Base-by-base conservation (phyloP, 306 rosid genomes). In the Prunus dulcis region DNA sequence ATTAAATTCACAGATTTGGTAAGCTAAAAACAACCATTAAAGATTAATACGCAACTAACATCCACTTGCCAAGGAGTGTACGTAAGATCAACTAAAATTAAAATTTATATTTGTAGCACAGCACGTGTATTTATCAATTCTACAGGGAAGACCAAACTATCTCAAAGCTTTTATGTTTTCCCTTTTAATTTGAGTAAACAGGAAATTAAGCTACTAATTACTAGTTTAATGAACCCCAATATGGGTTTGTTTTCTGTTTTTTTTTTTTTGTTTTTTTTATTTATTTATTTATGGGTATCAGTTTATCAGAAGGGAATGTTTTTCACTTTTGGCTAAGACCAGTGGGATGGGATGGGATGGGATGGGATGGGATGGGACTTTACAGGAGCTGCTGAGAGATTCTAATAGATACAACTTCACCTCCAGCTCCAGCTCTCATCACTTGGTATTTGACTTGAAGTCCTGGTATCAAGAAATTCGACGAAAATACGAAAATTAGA, bases 381-480 rank as follows among this genome's bases (percentile, higher is more conserved):
- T 84, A 95, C 46, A 95, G 89, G 51, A 91, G 99, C 89, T 95
- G 98, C 82, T 95, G 97, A 74, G 99, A 91, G 85, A 92, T 86
- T 91, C 98, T 85, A 20, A 92, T 88, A 34, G 97, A 82, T 84
- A 92, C 96, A 27, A 95, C 87, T 82, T 92, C 92, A 77, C 97
- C 97, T 43, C 83, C 82, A 30, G 79, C 34, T 80, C 97, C 99
- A 68, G 89, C 97, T 85, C 84, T 92, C 99, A 92, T 92, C 49
- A 89, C 86, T 2, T 92, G 97, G 91, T 88, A 92, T 77, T 91
- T 95, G 84, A 95, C 90, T 71, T 92, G 87, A 84, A 95, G 85
- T 77, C 97, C 98, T 93, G 94, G 64, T 69, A 72, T 74, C 30
- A 60, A 64, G 72, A 49, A 13, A 20, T 25, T 15, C 73, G 20